phyloP scores from a whole-genome alignment of 179 eudicot genomes.

The Nepenthes alata region DNA sequence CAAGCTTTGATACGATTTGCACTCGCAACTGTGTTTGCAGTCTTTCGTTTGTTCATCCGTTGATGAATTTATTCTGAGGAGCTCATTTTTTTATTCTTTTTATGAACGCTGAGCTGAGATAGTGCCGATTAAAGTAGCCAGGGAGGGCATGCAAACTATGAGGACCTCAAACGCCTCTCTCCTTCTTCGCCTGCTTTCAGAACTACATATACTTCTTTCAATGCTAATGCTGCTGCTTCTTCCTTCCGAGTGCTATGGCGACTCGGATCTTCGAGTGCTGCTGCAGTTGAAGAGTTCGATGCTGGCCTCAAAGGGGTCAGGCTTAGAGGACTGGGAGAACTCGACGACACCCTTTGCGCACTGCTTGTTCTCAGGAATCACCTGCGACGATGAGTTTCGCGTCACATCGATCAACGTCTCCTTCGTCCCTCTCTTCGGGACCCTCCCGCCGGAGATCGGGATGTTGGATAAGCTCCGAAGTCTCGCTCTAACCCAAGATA shows the following conservation, averaged over 20 bases:
- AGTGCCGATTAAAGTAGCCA: too few species aligned
- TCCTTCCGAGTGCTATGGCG: conserved; percentile 3
- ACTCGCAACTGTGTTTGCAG: too few species aligned
- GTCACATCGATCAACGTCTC: conserved; percentile 26
- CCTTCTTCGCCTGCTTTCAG: too few species aligned
- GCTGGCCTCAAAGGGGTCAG: conserved; percentile 19
- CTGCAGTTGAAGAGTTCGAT: conserved; percentile 31
- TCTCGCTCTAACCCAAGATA: conserved; percentile 20
- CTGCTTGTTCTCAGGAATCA: conserved; percentile 37
- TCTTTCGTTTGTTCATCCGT: too few species aligned
- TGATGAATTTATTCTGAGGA: too few species aligned
- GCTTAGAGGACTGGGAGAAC: conserved; percentile 35
- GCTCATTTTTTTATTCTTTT: too few species aligned
- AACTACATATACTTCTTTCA: too few species aligned
- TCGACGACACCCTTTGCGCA: conserved; percentile 7
- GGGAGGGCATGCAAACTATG: too few species aligned
- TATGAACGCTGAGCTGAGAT: too few species aligned
- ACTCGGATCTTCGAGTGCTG: conserved; percentile 26
- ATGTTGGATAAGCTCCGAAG: conserved; percentile 15
- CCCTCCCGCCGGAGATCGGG: conserved; percentile 28
- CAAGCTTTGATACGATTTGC: too few species aligned
- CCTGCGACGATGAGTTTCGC: conserved; percentile 17
- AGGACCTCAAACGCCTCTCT: too few species aligned
- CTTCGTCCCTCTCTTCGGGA: conserved; percentile 20
- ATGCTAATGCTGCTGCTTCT: not conserved